These are phyloP conservation scores for Fusarium euwallaceae DNA, from an alignment of 2,329 filamentous ascomycete species.

Conservation along the genomic window DNA sequence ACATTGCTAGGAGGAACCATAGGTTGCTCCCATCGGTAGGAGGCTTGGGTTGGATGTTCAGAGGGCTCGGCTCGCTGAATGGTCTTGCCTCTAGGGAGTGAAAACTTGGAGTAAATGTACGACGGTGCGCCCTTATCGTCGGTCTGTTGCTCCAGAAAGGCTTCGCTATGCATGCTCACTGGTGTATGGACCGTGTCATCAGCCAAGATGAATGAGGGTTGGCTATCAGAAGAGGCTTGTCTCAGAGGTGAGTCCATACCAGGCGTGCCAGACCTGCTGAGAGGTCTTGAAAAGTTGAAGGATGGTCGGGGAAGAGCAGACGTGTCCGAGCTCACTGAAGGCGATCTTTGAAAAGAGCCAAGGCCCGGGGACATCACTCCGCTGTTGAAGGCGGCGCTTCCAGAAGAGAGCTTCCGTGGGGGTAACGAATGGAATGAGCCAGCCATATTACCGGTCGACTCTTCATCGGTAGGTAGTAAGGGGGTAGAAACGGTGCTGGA, in stretches of 20 bases:
- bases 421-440: slow-evolving; percentile 73
- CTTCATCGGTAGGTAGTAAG: slow-evolving; percentile 77
- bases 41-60: slow-evolving; percentile 64
- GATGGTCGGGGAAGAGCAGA: slow-evolving; percentile 80
- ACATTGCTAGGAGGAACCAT: slow-evolving; percentile 56
- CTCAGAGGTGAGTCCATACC: slow-evolving; percentile 69
- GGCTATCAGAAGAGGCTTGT: slow-evolving; percentile 76
- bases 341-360: slow-evolving; percentile 78
- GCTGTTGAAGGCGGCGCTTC: slow-evolving; percentile 67
- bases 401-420: slow-evolving; percentile 82
- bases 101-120: slow-evolving; percentile 89
- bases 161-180: slow-evolving; percentile 79
- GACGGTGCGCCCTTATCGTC: slow-evolving; percentile 73
- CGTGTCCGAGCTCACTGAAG: slow-evolving; percentile 85
- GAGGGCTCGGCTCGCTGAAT: slow-evolving; percentile 77
- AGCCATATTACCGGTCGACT: slow-evolving; percentile 67
- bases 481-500: slow-evolving; percentile 75
- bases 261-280: slow-evolving; percentile 79
- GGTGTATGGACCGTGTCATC: slow-evolving; percentile 78
- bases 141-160: slow-evolving; percentile 67
- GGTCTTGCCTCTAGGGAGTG: slow-evolving; percentile 84
- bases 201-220: slow-evolving; percentile 71
- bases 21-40: slow-evolving; percentile 75
- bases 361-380: slow-evolving; percentile 68
- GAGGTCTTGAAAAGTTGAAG: slow-evolving; percentile 94